Evolutionary conservation across 2,329 filamentous ascomycete species (phyloP).

Genomic region (Claviceps quebecensis): DNA sequence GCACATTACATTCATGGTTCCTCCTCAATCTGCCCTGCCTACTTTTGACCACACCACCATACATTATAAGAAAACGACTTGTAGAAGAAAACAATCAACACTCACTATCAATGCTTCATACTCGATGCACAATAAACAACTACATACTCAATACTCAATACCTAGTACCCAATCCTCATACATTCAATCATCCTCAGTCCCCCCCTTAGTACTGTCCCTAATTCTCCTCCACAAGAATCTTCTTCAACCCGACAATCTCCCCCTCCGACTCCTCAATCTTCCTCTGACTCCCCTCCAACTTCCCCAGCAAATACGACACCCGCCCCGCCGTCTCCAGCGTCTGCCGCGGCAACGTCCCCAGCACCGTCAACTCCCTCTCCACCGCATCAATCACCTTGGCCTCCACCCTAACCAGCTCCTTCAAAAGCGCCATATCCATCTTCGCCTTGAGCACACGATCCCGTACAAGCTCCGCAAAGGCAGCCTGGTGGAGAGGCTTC

Average conservation of each 20-base stretch:
- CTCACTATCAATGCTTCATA: no score
- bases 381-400: slow-evolving; percentile 61
- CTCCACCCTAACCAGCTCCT: slow-evolving; percentile 57
- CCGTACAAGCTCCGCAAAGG: slow-evolving; percentile 57
- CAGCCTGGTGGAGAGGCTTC: slow-evolving; percentile 74
- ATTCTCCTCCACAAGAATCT: slow-evolving; percentile 32
- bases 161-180: no score
- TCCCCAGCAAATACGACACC: slow-evolving; percentile 57
- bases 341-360: slow-evolving; percentile 58
- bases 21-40: no score
- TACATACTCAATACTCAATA: no score
- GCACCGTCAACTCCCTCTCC: slow-evolving; percentile 58
- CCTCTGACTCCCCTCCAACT: slow-evolving; percentile 58
- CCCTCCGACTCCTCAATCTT: slow-evolving; percentile 63
- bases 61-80: no score
- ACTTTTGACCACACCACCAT: no score
- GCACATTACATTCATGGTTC: no score
- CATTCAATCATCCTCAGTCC: no score
- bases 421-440: slow-evolving; percentile 57
- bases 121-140: no score
- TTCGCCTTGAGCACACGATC: slow-evolving; percentile 62
- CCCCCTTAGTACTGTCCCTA: slow-evolving; percentile 18
- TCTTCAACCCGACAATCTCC: slow-evolving; percentile 59
- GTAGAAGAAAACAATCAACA: no score
- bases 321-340: slow-evolving; percentile 53